phyloP scores from a whole-genome alignment of 108 stramenopile species.

The Cyclotella cryptica region DNA sequence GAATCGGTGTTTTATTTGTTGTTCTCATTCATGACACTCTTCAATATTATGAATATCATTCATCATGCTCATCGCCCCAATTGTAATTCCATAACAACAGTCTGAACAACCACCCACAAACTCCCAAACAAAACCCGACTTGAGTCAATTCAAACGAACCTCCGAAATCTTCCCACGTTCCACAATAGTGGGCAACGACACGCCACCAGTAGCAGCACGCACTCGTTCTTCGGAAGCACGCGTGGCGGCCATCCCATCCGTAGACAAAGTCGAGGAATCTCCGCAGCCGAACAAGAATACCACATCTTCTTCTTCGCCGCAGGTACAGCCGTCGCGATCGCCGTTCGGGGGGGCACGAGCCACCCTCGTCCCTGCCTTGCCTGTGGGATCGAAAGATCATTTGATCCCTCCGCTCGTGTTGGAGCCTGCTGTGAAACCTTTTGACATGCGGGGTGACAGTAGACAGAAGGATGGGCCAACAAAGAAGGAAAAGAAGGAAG shows the following conservation, averaged over 20 bases:
- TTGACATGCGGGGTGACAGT: not conserved
- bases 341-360: constrained; percentile 23
- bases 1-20: not conserved
- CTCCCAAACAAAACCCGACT: constrained; percentile 6
- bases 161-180: constrained; percentile 11
- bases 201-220: not conserved
- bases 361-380: constrained; percentile 13
- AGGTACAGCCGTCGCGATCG: not conserved
- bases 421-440: not conserved
- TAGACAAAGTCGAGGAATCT: not conserved
- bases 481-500: not conserved
- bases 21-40: not conserved
- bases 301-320: constrained; percentile 5
- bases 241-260: not conserved
- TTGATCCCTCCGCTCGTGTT: constrained; percentile 16
- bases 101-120: not conserved
- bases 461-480: not conserved
- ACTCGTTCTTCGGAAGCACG: not conserved
- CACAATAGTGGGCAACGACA: not conserved
- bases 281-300: not conserved
- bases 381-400: not conserved
- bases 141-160: constrained; percentile 10
- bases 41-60: not conserved
- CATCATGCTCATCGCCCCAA: not conserved
- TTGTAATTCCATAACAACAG: not conserved